A percentile compares a stretch with the other conserved stretches of the same genome.
phyloP scores from a whole-genome alignment of 1,284 basidiomycete species.

The Heterobasidion irregulare region DNA sequence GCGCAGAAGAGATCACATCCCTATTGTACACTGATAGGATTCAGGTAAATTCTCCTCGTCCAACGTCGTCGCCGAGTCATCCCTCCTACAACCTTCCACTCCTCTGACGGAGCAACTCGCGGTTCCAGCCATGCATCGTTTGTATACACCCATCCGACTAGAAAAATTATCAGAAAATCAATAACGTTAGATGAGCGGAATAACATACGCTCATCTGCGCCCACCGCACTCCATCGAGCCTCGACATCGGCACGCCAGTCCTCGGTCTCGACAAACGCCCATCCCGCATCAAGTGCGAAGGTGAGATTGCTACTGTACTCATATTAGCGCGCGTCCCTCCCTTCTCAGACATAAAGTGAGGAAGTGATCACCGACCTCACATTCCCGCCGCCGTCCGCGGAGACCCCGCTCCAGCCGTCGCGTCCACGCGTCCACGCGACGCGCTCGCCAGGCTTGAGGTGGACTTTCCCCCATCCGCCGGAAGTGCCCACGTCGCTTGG shows the following conservation, averaged over 20 bases:
- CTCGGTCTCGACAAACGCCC: conserved; percentile 66
- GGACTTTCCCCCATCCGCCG: conserved; percentile 47
- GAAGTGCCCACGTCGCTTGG: conserved; percentile 14
- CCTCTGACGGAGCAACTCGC: conserved; percentile 29
- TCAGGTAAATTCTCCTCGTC: conserved; percentile 55
- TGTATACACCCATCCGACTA: conserved; percentile 74
- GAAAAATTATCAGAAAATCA: not conserved
- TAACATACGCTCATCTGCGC: conserved; percentile 36
- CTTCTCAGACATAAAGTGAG: not conserved
- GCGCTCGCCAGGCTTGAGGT: conserved; percentile 47
- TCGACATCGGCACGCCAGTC: conserved; percentile 63
- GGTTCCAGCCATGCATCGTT: conserved; percentile 63
- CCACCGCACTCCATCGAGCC: conserved; percentile 43
- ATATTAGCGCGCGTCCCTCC: conserved; percentile 9
- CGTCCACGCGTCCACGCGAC: conserved; percentile 60
- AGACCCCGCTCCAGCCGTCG: conserved; percentile 63
- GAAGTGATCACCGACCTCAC: conserved; percentile 48
- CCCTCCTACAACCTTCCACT: conserved; percentile 31
- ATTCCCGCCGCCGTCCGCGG: conserved; percentile 32
- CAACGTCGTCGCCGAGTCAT: conserved; percentile 61
- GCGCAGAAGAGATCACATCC: not conserved
- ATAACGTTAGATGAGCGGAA: not conserved
- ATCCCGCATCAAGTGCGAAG: conserved; percentile 60
- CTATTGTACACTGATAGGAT: not conserved
- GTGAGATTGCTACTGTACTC: conserved; percentile 62